Evolutionary conservation across 768 basidiomycete genomes (phyloP), one percentile per base, ranked within the genome.

Genomic region (Suillus brevipes): DNA sequence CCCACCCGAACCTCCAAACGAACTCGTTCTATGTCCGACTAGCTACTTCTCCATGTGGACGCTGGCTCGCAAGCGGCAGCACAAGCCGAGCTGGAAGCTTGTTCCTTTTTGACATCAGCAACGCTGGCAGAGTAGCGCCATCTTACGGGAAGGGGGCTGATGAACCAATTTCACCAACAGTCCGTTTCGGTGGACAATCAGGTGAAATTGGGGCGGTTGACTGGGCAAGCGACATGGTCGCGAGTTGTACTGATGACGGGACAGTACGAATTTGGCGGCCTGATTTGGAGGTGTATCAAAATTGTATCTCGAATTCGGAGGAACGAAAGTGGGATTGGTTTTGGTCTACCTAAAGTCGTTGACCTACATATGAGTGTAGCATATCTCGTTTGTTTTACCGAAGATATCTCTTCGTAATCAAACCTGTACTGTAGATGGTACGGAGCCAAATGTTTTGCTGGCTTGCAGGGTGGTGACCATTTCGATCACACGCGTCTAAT

Each of bases 181-280:
- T 90, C 6, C 84, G 88, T 76, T 74, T 92, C 53, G 76, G 76
- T 55, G 87, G 85, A 38, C 88, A 88, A 62, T 77, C 76, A 59
- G 89, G 88, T 37, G 92, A 95, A 73, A 85, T 94, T 2, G 87
- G 89, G 1, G 90, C 89, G 5, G 81, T 97, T 16, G 94, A 95
- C 72, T 96, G 94, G 94, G 89, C 86, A n/a, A 71, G 81, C 3
- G 85, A 83, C 38, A 80, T 79, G 60, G 68, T 77, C 75, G 91
- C 92, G 6, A 88, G 87, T 7, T 92, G 92, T 72, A 85, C 89
- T 9, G 93, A 95, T 74, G 94, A 95, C 69, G 87, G 88, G 28
- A 90, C 85, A 4, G 89, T 95, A 60, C 84, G 92, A 45, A 78
- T 94, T n/a, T 97, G 95, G 95, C 83, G 93, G 70, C 85, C 88